A percentile compares a stretch with the other conserved stretches of the same genome.
These are phyloP conservation scores for Pisolithus marmoratus DNA, from an alignment of 768 basidiomycete species.

Conservation along the genomic window DNA sequence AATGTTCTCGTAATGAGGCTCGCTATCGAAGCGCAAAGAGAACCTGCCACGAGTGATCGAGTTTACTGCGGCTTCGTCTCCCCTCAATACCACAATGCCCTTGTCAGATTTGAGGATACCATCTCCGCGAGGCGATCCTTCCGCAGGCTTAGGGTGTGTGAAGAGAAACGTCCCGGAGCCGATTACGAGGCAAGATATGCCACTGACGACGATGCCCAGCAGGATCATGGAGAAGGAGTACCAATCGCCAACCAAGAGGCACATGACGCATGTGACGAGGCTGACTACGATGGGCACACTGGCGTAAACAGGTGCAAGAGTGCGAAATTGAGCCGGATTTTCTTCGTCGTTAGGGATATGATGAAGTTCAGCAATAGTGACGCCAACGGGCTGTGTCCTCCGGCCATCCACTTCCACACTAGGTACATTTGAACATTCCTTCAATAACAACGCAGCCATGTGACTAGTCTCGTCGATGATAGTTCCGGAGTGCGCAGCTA, in stretches of 20 bases:
- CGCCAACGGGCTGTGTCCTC: no score
- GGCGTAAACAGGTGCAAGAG: constrained; percentile 3
- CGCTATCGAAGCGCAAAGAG: no score
- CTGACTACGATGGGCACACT: constrained; percentile 11
- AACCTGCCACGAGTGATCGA: no score
- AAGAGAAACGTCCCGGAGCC: no score
- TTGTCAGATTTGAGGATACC: constrained; percentile 19
- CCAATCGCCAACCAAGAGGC: no score
- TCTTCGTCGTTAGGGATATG: no score
- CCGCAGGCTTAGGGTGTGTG: constrained; percentile 10
- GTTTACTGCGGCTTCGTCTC: constrained; percentile 22
- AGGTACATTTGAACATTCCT: no score
- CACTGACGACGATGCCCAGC: constrained; percentile 26
- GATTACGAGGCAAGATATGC: constrained; percentile 20
- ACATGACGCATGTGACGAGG: constrained; percentile 9
- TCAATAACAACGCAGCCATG: no score
- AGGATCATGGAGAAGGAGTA: constrained; percentile 25
- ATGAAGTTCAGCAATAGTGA: no score
- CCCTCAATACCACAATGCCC: constrained; percentile 23
- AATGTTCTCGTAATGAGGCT: constrained; percentile 10
- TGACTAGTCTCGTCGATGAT: no score
- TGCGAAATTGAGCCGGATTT: neutral
- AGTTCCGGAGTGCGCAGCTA: no score
- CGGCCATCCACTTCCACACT: no score
- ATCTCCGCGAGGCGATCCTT: constrained; percentile 19